Evolutionary conservation across 1,284 basidiomycete genomes (phyloP), one percentile per base, ranked within the genome.

Genomic region (Cutaneotrichosporon sp.): DNA sequence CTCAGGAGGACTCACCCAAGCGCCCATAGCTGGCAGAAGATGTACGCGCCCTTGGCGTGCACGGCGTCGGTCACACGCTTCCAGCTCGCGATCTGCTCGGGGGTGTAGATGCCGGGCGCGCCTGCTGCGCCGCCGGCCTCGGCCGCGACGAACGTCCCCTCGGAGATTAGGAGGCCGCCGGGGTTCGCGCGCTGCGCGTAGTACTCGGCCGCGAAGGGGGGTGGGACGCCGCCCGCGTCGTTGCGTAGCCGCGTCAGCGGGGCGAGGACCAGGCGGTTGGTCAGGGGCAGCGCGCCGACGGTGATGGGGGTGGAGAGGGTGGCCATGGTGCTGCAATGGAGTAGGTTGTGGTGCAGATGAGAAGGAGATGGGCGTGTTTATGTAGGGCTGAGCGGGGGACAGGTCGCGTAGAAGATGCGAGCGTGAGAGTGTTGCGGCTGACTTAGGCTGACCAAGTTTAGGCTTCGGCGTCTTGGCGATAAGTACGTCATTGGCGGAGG

Each of bases 21-120:
- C 0, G 83, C 82, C 84, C 83, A 84, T 0, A 85, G 72, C 67
- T 87, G 85, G 4, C 78, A 29, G 69, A 78, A 84, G 62, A 86
- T 82, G 69, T 71, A 77, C 0, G 80, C 82, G 7, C 77, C 81
- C 51, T 83, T 82, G 2, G 73, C 76, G 66, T 85, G 84, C 2
- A 84, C 82, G 7, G 74, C 78, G 45, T 79, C 77, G 11, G 76
- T 78, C 31, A 83, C 68, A 77, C 80, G 56, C 50, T 73, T 75
- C 77, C 77, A 78, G 24, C 38, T 51, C 11, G 56, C 64, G 27
- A 73, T 60, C 63, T 78, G 76, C 60, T 72, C 72, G 2, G 56
- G 54, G 11, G 68, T 65, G 60, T 66, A 73, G 54, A 74, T 68
- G 16, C 71, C 72, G 1, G 73, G 73, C 9, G 66, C 68, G 27